Evolutionary conservation across 2,329 filamentous ascomycete genomes (phyloP).

Genomic region (Alternaria longipes): DNA sequence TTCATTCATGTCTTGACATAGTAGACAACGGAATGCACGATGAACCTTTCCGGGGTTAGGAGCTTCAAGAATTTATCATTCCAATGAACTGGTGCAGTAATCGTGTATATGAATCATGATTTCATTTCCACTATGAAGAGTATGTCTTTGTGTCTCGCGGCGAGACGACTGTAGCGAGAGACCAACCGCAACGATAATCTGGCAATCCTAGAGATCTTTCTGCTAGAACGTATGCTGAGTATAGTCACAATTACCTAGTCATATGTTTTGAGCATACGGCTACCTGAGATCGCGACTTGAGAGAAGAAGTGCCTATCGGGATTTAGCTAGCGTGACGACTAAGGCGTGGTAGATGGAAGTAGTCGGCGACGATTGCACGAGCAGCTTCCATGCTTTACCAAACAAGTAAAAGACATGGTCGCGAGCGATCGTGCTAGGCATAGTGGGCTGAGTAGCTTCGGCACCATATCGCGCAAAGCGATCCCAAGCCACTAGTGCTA

Average conservation of each 20-base stretch:
- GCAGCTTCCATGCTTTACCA: not conserved
- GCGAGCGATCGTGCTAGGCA: not conserved
- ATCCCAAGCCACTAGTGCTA: constrained; percentile 36
- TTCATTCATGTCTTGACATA: not conserved
- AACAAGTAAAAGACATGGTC: not conserved
- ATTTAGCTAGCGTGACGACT: not conserved
- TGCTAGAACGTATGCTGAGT: not conserved
- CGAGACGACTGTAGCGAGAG: not conserved
- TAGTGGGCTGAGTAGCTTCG: not conserved
- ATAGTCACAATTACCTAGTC: not conserved
- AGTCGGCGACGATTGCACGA: not conserved
- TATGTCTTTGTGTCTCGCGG: not conserved
- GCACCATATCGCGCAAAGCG: not conserved
- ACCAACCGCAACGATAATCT: not conserved
- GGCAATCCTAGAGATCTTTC: not conserved
- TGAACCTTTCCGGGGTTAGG: not conserved
- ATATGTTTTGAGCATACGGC: not conserved
- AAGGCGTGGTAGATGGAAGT: not conserved
- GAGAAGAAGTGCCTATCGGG: not conserved
- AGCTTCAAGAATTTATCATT: not conserved
- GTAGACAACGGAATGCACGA: not conserved
- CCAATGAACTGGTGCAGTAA: not conserved
- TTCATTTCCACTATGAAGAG: not conserved
- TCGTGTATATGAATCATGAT: not conserved
- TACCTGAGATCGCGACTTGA: not conserved